A percentile compares a stretch with the other conserved stretches of the same genome.
Conservation (phyloP, 306 rosid species). For the Castanea sativa region DNA sequence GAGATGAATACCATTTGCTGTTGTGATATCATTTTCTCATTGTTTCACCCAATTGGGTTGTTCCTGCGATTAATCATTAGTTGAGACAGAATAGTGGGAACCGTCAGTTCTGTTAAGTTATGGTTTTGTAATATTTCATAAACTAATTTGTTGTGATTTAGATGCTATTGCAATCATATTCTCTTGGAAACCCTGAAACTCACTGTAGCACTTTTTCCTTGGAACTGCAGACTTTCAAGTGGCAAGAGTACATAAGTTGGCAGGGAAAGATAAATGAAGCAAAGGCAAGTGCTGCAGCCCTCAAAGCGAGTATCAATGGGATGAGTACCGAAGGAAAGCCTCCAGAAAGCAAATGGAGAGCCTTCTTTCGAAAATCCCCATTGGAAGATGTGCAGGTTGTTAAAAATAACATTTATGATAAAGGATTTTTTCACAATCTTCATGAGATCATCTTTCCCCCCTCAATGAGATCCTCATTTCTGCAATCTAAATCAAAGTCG, state of each 20-base stretch:
- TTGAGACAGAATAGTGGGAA: background rate
- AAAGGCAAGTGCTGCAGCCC: constrained; percentile 61
- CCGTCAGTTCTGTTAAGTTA: background rate
- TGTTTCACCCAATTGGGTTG: background rate
- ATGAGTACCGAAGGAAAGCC: constrained; percentile 48
- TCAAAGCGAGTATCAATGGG: constrained; percentile 55
- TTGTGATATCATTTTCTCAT: background rate
- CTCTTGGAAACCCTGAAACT: constrained; percentile 11
- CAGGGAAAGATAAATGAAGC: constrained; percentile 77
- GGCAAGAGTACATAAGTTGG: constrained; percentile 80
- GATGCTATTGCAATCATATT: background rate
- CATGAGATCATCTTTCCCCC: constrained; percentile 63
- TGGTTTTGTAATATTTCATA: background rate
- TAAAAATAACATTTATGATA: constrained; percentile 68
- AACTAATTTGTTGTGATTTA: background rate
- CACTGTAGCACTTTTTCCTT: constrained; percentile 20
- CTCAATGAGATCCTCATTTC: constrained; percentile 50
- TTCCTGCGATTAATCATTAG: background rate
- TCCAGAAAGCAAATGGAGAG: constrained; percentile 64
- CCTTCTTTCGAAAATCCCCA: constrained; percentile 63
- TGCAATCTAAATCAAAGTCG: constrained; percentile 51
- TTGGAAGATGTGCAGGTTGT: constrained; percentile 49
- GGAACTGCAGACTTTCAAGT: constrained; percentile 70
- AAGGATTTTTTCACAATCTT: constrained; percentile 63
- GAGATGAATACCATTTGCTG: background rate